Conservation (phyloP, 352 stramenopile genomes). For the Halophytophthora polymorphica region DNA sequence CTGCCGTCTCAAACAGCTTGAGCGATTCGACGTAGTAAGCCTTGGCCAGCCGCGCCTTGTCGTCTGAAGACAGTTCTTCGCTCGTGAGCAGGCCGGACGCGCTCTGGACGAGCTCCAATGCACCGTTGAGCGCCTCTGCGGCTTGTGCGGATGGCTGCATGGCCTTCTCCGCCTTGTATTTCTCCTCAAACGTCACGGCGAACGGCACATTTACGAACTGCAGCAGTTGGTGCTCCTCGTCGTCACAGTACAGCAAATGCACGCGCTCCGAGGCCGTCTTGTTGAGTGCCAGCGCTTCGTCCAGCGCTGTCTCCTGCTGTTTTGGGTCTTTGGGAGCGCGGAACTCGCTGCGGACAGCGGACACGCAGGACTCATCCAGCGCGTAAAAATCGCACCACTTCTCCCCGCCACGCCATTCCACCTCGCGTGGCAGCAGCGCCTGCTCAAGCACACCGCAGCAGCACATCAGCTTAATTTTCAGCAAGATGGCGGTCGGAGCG, state of each 20-base stretch:
- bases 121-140: slow-evolving; percentile 31
- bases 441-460: slow-evolving; percentile 8
- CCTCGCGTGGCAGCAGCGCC: slow-evolving; percentile 58
- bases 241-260: slow-evolving; percentile 54
- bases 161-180: slow-evolving; percentile 45
- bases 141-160: slow-evolving; percentile 16
- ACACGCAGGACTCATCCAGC: slow-evolving; percentile 46
- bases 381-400: slow-evolving; percentile 65
- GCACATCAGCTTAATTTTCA: background rate
- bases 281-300: slow-evolving; percentile 65
- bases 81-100: slow-evolving; percentile 44
- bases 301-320: slow-evolving; percentile 36
- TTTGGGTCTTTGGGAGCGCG: slow-evolving; percentile 10
- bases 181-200: slow-evolving; percentile 41
- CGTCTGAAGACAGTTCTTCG: slow-evolving; percentile 32
- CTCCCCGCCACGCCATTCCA: slow-evolving; percentile 47
- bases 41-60: slow-evolving; percentile 59
- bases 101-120: slow-evolving; percentile 56
- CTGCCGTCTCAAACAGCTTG: slow-evolving; percentile 58
- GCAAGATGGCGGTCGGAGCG: background rate
- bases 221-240: slow-evolving; percentile 40
- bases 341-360: slow-evolving; percentile 54
- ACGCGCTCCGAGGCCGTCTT: slow-evolving; percentile 64
- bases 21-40: slow-evolving; percentile 70
- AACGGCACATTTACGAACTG: slow-evolving; percentile 25